phyloP scores from a whole-genome alignment of 2,329 filamentous ascomycete species.

The Cladosporium sphaerospermum region DNA sequence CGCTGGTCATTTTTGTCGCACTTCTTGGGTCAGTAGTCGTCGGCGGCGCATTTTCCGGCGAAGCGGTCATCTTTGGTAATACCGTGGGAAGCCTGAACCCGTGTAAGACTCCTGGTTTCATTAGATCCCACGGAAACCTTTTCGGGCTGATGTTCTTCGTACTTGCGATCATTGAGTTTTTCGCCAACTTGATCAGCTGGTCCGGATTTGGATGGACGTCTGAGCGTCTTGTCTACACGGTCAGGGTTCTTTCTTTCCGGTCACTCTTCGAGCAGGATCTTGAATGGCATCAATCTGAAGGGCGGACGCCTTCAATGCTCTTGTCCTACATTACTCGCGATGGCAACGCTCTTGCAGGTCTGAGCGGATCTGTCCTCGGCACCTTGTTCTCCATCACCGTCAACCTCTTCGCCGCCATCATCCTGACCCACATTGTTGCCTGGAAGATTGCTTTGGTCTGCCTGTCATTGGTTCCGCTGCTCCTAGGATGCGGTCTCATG shows the following conservation, averaged over 20 bases:
- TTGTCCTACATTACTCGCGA: constrained; percentile 65
- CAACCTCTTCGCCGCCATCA: constrained; percentile 62
- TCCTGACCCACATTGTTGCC: constrained; percentile 63
- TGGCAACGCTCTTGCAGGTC: constrained; percentile 59
- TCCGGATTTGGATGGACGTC: constrained; percentile 34
- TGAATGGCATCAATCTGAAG: constrained; percentile 64
- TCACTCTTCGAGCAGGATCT: constrained; percentile 61
- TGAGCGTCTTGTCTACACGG: constrained; percentile 58
- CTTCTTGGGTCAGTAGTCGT: constrained; percentile 35
- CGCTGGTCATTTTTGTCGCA: constrained; percentile 42
- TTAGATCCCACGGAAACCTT: constrained; percentile 47
- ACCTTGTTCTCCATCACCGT: constrained; percentile 62
- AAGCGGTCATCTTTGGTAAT: constrained; percentile 53
- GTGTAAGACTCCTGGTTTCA: constrained; percentile 7
- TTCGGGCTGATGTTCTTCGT: constrained; percentile 56
- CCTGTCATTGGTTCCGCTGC: constrained; percentile 60
- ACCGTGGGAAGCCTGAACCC: constrained; percentile 9
- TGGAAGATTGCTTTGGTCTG: constrained; percentile 74
- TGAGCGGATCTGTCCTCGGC: constrained; percentile 65
- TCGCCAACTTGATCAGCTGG: constrained; percentile 54
- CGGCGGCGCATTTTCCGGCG: constrained; percentile 48
- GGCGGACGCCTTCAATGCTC: constrained; percentile 55
- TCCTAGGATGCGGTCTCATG: constrained; percentile 64
- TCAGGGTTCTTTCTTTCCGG: constrained; percentile 58
- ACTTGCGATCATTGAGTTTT: constrained; percentile 53